A percentile compares a stretch with the other conserved stretches of the same genome.
phyloP scores from a whole-genome alignment of 305 asterid species.

The Solanum hybrid region DNA sequence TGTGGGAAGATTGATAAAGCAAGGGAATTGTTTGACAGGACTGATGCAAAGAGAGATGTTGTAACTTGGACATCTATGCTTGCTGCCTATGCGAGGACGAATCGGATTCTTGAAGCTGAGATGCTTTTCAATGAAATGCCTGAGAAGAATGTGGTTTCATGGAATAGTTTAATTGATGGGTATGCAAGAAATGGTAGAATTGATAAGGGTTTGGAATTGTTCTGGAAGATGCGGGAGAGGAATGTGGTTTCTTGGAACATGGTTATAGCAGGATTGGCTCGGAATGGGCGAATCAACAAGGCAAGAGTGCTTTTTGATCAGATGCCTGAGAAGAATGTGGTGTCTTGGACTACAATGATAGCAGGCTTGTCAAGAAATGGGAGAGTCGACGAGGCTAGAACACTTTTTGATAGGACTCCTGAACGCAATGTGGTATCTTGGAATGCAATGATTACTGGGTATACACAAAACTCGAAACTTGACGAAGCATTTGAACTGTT shows the following conservation, averaged over 20 bases:
- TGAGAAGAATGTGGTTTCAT: conserved; percentile 40
- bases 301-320: conserved; percentile 27
- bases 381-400: conserved; percentile 38
- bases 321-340: conserved; percentile 33
- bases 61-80: conserved; percentile 65
- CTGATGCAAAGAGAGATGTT: conserved; percentile 43
- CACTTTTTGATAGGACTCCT: conserved; percentile 35
- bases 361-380: conserved; percentile 34
- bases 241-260: conserved; percentile 44
- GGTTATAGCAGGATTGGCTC: conserved; percentile 35
- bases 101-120: conserved; percentile 36
- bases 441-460: conserved; percentile 45
- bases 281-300: conserved; percentile 33
- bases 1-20: conserved; percentile 46
- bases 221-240: conserved; percentile 35
- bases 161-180: conserved; percentile 51
- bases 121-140: conserved; percentile 53
- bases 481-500: conserved; percentile 29
- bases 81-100: conserved; percentile 37
- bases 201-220: conserved; percentile 31
- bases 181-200: conserved; percentile 22
- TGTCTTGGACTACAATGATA: conserved; percentile 47
- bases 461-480: conserved; percentile 21
- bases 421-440: conserved; percentile 44
- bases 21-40: conserved; percentile 42